phyloP scores from a whole-genome alignment of 345 rosid genomes.

The Linum usitatissimum region DNA sequence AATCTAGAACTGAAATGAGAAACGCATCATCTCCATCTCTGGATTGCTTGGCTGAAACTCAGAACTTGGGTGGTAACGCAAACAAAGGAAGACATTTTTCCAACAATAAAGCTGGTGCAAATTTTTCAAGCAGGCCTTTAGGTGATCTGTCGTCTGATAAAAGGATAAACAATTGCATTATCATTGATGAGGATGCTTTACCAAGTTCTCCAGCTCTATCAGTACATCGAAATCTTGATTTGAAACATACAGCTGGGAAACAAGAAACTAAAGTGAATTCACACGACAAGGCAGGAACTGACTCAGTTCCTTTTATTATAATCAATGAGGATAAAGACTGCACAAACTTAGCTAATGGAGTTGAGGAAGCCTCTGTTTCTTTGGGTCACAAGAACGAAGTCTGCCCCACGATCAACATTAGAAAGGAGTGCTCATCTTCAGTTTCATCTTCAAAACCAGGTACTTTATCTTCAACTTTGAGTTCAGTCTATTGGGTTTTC shows the following conservation, averaged over 20 bases:
- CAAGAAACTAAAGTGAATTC: conserved; percentile 11
- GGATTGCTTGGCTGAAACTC: conserved; percentile 21
- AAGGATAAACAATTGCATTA: conserved; percentile 5
- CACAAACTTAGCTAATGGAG: conserved; percentile 14
- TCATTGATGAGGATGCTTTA: conserved; percentile 14
- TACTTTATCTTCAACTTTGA: conserved; percentile 20
- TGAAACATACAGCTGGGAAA: conserved; percentile 12
- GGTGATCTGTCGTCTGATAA: neutral
- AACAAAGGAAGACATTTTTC: conserved; percentile 8
- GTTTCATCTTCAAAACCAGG: conserved; percentile 38
- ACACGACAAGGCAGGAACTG: neutral
- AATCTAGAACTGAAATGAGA: conserved; percentile 17
- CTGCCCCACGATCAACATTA: conserved; percentile 41
- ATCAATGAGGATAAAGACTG: conserved; percentile 12
- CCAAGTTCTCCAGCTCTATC: conserved; percentile 15
- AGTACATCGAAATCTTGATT: conserved; percentile 18
- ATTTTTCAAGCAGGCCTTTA: conserved; percentile 9
- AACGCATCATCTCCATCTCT: conserved; percentile 12
- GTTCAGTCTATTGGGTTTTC: neutral
- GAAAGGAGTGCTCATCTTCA: conserved; percentile 28
- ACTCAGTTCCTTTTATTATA: conserved; percentile 14
- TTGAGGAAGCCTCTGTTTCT: conserved; percentile 25
- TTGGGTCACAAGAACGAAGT: conserved; percentile 13
- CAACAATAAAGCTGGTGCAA: conserved; percentile 3
- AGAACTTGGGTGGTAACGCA: conserved; percentile 16